A percentile compares a stretch with the other conserved stretches of the same genome.
phyloP scores from a whole-genome alignment of 2,329 filamentous ascomycete genomes.

The Cordyceps sp. region DNA sequence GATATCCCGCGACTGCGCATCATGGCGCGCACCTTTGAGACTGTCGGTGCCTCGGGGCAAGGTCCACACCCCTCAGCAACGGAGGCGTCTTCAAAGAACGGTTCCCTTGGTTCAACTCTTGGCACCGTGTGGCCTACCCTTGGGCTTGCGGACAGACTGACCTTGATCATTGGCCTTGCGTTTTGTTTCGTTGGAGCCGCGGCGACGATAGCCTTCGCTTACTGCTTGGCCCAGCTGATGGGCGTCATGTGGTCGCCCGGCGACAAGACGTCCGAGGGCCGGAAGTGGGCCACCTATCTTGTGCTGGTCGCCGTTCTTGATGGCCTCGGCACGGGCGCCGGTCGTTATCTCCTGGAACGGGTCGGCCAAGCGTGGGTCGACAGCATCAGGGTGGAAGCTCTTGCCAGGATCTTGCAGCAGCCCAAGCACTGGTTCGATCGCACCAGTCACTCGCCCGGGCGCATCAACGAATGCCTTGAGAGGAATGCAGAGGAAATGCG shows the following conservation, averaged over 20 bases:
- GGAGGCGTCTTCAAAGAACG: not conserved
- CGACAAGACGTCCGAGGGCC: slow-evolving; percentile 30
- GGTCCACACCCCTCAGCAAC: not conserved
- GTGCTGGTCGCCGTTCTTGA: slow-evolving; percentile 52
- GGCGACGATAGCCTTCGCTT: slow-evolving; percentile 60
- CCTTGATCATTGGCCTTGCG: slow-evolving; percentile 43
- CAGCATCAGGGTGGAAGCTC: slow-evolving; percentile 46
- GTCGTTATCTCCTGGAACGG: slow-evolving; percentile 56
- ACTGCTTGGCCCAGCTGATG: slow-evolving; percentile 56
- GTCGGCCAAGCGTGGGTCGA: slow-evolving; percentile 67
- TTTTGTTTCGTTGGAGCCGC: slow-evolving; percentile 47
- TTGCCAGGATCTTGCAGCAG: slow-evolving; percentile 57
- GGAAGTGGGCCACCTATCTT: slow-evolving; percentile 54
- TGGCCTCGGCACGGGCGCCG: slow-evolving; percentile 44
- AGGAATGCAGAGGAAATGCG: slow-evolving; percentile 77
- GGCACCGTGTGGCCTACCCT: slow-evolving; percentile 55
- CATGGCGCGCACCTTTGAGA: not conserved
- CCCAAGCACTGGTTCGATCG: slow-evolving; percentile 65
- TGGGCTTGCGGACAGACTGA: slow-evolving; percentile 26
- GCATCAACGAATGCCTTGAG: slow-evolving; percentile 58
- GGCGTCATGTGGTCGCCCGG: slow-evolving; percentile 45
- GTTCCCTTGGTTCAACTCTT: not conserved
- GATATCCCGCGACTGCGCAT: slow-evolving; percentile 6
- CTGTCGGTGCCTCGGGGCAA: not conserved
- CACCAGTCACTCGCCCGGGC: slow-evolving; percentile 43